Percentiles rank a stretch among this genome's conserved stretches.
Conservation (phyloP, 2,329 filamentous ascomycete genomes). For the Colletotrichum plurivorum region DNA sequence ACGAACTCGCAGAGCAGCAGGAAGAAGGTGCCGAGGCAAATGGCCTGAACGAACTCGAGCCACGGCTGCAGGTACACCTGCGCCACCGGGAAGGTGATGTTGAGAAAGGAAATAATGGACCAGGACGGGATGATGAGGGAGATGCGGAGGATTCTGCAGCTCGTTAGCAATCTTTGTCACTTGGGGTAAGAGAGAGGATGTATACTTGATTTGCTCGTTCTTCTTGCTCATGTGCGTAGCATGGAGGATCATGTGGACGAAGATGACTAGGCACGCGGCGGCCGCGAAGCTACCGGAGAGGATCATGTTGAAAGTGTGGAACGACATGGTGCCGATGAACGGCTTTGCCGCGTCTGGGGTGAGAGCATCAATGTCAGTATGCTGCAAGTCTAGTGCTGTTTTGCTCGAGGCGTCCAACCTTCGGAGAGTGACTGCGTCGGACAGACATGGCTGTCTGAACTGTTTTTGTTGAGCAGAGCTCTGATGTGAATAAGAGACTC, state of each 20-base stretch:
- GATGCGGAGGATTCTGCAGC: conserved; percentile 54
- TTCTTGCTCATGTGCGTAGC: conserved; percentile 57
- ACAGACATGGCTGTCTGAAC: conserved; percentile 15
- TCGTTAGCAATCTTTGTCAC: not conserved
- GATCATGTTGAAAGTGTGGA: conserved; percentile 51
- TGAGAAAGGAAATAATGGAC: conserved; percentile 55
- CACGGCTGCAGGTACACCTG: conserved; percentile 57
- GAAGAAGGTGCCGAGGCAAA: conserved; percentile 60
- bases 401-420: not conserved
- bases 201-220: conserved; percentile 55
- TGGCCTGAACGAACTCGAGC: conserved; percentile 54
- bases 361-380: not conserved
- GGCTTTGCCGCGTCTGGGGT: conserved; percentile 10
- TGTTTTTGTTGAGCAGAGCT: not conserved
- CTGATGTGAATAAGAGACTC: not conserved
- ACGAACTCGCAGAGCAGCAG: conserved; percentile 60
- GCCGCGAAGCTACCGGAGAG: conserved; percentile 52
- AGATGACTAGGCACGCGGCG: conserved; percentile 48
- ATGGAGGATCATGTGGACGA: conserved; percentile 51
- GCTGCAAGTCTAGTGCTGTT: not conserved
- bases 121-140: conserved; percentile 56
- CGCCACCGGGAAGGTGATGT: conserved; percentile 52
- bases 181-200: not conserved
- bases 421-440: conserved; percentile 23
- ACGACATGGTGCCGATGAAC: conserved; percentile 32